A percentile compares a stretch with the other conserved stretches of the same genome.
Evolutionary conservation across 768 basidiomycete genomes (phyloP).

Genomic region (Paxillus rubicundulus): DNA sequence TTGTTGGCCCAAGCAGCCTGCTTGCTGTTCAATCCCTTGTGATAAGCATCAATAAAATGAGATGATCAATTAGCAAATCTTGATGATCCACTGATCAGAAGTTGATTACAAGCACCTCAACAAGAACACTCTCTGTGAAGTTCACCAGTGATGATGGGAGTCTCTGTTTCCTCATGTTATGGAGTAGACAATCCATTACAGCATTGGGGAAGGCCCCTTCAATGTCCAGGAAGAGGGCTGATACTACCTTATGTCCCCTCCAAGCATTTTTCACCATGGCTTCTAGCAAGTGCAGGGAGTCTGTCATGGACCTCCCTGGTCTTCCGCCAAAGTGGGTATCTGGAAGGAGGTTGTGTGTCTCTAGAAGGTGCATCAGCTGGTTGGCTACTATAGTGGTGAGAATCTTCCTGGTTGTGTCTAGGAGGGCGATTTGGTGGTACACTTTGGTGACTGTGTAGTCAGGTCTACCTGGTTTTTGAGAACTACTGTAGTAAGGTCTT

Average conservation of each 20-base stretch:
- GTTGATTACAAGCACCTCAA: too few relatives aligned
- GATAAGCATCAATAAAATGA: too few relatives aligned
- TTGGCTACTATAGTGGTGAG: not conserved
- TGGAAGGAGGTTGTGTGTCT: not conserved
- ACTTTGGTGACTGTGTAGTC: slow-evolving; percentile 25
- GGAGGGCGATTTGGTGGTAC: not conserved
- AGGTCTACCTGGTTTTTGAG: slow-evolving; percentile 35
- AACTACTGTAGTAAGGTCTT: slow-evolving; percentile 27
- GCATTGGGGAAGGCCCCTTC: slow-evolving; percentile 8
- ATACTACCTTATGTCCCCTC: too few relatives aligned
- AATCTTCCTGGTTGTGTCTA: slow-evolving; percentile 4
- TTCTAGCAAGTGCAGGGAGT: too few relatives aligned
- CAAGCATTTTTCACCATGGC: too few relatives aligned
- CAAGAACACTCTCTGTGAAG: slow-evolving; percentile 2
- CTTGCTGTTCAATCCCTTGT: too few relatives aligned
- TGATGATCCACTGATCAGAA: too few relatives aligned
- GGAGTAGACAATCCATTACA: not conserved
- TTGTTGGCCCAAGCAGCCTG: too few relatives aligned
- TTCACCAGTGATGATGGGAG: slow-evolving; percentile 2
- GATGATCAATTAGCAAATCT: too few relatives aligned
- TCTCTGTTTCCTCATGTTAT: slow-evolving; percentile 1
- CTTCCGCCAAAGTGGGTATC: too few relatives aligned
- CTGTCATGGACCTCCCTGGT: too few relatives aligned
- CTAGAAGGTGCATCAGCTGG: not conserved
- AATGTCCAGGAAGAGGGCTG: slow-evolving; percentile 5